phyloP scores from a whole-genome alignment of 108 stramenopile genomes.

The Discostella stelligeroides region DNA sequence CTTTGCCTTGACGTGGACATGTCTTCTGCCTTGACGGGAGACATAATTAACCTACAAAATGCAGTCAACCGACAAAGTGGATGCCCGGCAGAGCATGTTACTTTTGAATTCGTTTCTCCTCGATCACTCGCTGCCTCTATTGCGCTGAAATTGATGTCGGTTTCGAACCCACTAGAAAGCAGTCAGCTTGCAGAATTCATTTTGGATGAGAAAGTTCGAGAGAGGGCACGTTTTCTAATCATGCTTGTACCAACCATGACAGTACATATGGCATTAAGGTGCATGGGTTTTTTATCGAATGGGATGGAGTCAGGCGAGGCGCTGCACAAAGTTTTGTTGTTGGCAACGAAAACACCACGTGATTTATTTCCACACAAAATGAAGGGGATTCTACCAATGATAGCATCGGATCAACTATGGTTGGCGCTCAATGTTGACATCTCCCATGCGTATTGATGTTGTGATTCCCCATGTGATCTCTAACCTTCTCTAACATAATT shows the following conservation, averaged over 20 bases:
- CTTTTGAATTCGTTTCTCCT: slow-evolving; percentile 48
- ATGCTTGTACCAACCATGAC: slow-evolving; percentile 54
- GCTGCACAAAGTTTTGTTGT: slow-evolving; percentile 22
- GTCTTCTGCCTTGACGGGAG: too few species aligned
- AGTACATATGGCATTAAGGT: slow-evolving; percentile 40
- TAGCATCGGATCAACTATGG: slow-evolving; percentile 7
- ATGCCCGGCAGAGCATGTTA: slow-evolving; percentile 30
- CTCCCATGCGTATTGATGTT: slow-evolving; percentile 12
- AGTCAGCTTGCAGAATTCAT: slow-evolving; percentile 10
- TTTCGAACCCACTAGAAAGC: background rate
- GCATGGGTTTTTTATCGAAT: slow-evolving; percentile 12
- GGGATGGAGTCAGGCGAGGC: background rate
- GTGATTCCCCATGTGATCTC: too few species aligned
- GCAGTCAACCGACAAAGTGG: slow-evolving; percentile 49
- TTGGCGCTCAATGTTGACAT: slow-evolving; percentile 9
- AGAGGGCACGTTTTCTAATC: slow-evolving; percentile 51
- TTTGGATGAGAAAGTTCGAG: slow-evolving; percentile 34
- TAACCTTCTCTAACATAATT: too few species aligned
- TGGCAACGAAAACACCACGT: slow-evolving; percentile 24
- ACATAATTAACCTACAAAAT: too few species aligned
- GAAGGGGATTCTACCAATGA: background rate
- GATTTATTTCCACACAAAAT: slow-evolving; percentile 22
- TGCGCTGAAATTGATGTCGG: slow-evolving; percentile 28
- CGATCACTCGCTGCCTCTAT: slow-evolving; percentile 51
- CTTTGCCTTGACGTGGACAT: too few species aligned